Evolutionary conservation across 345 rosid genomes (phyloP), one percentile per base, ranked within the genome.

Genomic region (Durio zibethinus): DNA sequence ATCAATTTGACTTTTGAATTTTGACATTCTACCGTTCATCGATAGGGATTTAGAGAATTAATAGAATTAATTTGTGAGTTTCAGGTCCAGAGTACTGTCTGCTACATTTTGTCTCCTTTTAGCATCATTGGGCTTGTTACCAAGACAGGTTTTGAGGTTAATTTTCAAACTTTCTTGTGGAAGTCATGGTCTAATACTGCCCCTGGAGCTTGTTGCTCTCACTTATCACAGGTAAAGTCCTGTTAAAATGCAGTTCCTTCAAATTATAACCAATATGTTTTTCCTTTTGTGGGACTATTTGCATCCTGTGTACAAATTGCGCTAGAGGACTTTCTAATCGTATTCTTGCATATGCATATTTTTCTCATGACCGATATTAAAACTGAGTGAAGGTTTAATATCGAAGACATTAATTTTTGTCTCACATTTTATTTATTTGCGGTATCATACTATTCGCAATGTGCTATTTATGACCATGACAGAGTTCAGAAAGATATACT

Each of bases 381-480:
- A 70, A 70, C 9, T 15, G 4, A 47, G 42, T 70, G 42, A 42
- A 27, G 48, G 31, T 56, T 57, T 25, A 36, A 36, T 54, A 25
- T 40, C 40, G 36, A 56, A 59, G 31, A 10, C 31, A 18, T 36
- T 76, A 50, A 76, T 53, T 36, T 40, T 40, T 27, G 20, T 63
- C 43, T 63, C 15, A 27, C 6, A 14, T 64, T 76, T 65, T 57
- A n/a, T 73, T 79, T 54, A 45, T 75, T 81, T 63, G 77, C 92
- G 93, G 97, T 93, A 91, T 79, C 98, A 94, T 78, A 85, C 87
- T 1, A 78, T 91, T 80, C 85, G 90, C 76, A 90, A 93, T 78
- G 82, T 91, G 75, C 88, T 93, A 84, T 91, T 85, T 79, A 83
- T 91, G 94, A 90, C 95, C 80, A 83, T 72, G 93, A 85, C 89